Conservation (phyloP, 805 yeast genomes). For the Candida schatavii region DNA sequence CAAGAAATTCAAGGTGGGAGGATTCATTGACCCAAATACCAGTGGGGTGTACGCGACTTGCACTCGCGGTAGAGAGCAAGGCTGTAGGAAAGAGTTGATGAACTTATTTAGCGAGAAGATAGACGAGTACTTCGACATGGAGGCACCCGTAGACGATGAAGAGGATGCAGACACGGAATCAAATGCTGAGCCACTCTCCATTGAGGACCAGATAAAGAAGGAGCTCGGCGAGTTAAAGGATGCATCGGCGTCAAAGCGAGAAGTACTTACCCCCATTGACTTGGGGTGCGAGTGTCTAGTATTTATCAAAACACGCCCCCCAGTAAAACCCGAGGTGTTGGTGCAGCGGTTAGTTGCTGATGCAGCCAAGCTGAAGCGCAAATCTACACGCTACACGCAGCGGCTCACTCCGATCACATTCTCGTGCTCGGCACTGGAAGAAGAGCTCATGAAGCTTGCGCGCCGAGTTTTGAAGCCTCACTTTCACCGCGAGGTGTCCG, state of each 20-base stretch:
- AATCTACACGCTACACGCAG: conserved; percentile 70
- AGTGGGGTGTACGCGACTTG: conserved; percentile 90
- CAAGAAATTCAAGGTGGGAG: conserved; percentile 45
- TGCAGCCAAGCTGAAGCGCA: conserved; percentile 46
- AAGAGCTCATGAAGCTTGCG: conserved; percentile 63
- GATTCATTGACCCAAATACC: conserved; percentile 76
- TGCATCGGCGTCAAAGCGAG: conserved; percentile 39
- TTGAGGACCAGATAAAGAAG: conserved; percentile 72
- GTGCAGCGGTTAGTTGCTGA: conserved; percentile 65
- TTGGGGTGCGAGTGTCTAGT: conserved; percentile 80
- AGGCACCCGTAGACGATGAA: conserved; percentile 13
- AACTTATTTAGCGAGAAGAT: conserved; percentile 46
- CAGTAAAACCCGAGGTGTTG: conserved; percentile 74
- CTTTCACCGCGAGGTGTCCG: conserved; percentile 57
- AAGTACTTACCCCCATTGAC: conserved; percentile 54
- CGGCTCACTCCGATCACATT: conserved; percentile 75
- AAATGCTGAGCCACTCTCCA: conserved; percentile 42
- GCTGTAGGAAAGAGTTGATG: conserved; percentile 72
- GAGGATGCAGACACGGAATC: conserved; percentile 31
- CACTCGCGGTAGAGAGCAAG: conserved; percentile 72
- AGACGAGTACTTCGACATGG: conserved; percentile 29
- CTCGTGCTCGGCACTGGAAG: conserved; percentile 70
- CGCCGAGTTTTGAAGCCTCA: conserved; percentile 61
- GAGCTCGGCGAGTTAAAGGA: conserved; percentile 67
- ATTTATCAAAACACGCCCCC: conserved; percentile 76